Evolutionary conservation across 2,329 filamentous ascomycete species (phyloP), one percentile per base, ranked within the genome.

Genomic region (Cadophora malorum): DNA sequence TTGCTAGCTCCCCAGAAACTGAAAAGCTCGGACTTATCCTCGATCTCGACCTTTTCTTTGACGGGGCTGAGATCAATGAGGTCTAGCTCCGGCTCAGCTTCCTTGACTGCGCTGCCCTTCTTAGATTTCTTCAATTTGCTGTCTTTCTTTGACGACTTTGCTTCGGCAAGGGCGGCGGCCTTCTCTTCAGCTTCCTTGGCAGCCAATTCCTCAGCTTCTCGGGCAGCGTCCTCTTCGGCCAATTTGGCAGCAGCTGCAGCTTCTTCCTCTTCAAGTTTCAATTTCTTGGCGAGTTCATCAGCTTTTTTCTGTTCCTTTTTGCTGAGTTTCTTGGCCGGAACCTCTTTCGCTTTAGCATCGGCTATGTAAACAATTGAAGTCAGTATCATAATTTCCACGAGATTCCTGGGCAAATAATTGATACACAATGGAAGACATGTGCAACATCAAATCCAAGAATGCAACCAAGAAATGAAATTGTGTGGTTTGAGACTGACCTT

Each of bases 1-100:
- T 83, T 86, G 67, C 80, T 76, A 59, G 81, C 79, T 68, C 86
- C 84, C 86, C 86, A 89, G 79, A 88, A 88, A 72, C 83, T 83
- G 76, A 88, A 89, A 0, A 83, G 71, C 49, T 72, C 71, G 8
- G 70, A 55, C 64, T 73, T 75, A 50, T 76, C 73, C 31, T 70
- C 70, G 28, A 71, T 69, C 10, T 72, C 77, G 33, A 78, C 76
- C 72, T 79, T 75, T 64, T 81, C 78, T 21, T 79, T 72, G 21
- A 78, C 78, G 55, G 82, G 76, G 66, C 77, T 77, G 45, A 76
- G 50, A 55, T 74, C 73, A 23, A 73, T 73, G 25, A 73, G 63
- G 31, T 59, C 56, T 59, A 69, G 62, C 25, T 72, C 73, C 25
- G 65, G 66, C 41, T 71, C 76, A 19, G 74, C 68, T 52, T 70